A percentile compares a stretch with the other conserved stretches of the same genome.
Conservation (phyloP, 2,329 filamentous ascomycete genomes). For the Trichoderma koningiopsis region DNA sequence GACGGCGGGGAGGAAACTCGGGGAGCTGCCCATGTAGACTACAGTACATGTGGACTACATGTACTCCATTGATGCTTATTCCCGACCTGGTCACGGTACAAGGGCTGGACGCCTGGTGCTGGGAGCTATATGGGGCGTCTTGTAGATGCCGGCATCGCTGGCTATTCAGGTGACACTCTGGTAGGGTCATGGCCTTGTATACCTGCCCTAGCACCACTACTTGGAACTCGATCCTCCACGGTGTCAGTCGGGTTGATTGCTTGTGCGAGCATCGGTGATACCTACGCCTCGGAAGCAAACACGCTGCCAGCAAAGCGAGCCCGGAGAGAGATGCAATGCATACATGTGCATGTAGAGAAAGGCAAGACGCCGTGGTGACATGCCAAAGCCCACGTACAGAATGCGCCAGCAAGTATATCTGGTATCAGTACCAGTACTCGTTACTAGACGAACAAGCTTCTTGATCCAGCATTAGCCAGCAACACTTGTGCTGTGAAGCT, state of each 20-base stretch:
- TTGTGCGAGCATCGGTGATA: background rate
- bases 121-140: background rate
- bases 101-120: background rate
- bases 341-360: background rate
- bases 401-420: background rate
- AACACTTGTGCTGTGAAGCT: background rate
- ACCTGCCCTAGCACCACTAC: background rate
- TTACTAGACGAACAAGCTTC: background rate
- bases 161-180: slow-evolving; percentile 17
- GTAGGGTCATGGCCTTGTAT: background rate
- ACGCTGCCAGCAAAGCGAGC: background rate
- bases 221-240: background rate
- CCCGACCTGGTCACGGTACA: background rate
- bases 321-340: background rate
- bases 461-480: slow-evolving; percentile 17
- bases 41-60: background rate
- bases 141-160: slow-evolving; percentile 16
- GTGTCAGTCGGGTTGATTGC: background rate
- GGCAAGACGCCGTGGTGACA: slow-evolving; percentile 5
- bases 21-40: background rate
- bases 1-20: slow-evolving; percentile 3
- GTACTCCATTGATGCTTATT: background rate
- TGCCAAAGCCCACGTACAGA: background rate
- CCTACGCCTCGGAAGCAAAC: background rate
- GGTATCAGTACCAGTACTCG: background rate